Percentiles rank a stretch among this genome's conserved stretches.
phyloP scores from a whole-genome alignment of 1,284 basidiomycete genomes.

The Erythrobasidium hasegawianum region DNA sequence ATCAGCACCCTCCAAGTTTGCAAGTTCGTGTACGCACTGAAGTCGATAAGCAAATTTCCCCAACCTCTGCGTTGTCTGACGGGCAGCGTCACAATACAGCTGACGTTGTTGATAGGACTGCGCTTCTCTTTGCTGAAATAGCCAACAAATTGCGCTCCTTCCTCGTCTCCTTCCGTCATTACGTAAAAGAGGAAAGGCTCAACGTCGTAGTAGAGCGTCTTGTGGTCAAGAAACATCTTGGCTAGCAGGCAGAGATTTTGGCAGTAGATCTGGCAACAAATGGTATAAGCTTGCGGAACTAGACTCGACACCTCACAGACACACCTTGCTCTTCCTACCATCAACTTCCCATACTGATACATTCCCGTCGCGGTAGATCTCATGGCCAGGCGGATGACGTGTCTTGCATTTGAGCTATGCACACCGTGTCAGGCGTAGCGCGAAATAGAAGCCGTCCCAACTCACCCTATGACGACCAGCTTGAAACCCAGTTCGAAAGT shows the following conservation, averaged over 20 bases:
- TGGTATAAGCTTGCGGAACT: conserved; percentile 14
- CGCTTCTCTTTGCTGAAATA: conserved; percentile 99
- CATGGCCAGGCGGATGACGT: conserved; percentile 93
- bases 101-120: conserved; percentile 92
- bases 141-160: conserved; percentile 89
- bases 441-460: conserved; percentile 21
- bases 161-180: conserved; percentile 80
- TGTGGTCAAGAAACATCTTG: conserved; percentile 99
- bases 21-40: conserved; percentile 67
- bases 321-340: conserved; percentile 90
- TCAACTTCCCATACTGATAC: conserved; percentile 97
- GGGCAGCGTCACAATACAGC: conserved; percentile 98
- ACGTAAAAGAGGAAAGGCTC: conserved; percentile 99
- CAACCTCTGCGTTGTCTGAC: conserved; percentile 90
- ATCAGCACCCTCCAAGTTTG: not conserved
- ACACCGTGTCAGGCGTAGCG: not conserved
- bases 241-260: conserved; percentile 98
- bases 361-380: conserved; percentile 87
- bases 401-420: conserved; percentile 86
- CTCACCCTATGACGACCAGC: conserved; percentile 78
- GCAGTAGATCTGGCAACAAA: conserved; percentile 79
- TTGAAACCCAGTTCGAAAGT: conserved; percentile 93
- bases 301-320: conserved; percentile 13
- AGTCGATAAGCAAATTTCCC: conserved; percentile 92
- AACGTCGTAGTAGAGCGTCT: conserved; percentile 98